Conservation (phyloP, 2,329 filamentous ascomycete species). For the Colletotrichum spaethianum region DNA sequence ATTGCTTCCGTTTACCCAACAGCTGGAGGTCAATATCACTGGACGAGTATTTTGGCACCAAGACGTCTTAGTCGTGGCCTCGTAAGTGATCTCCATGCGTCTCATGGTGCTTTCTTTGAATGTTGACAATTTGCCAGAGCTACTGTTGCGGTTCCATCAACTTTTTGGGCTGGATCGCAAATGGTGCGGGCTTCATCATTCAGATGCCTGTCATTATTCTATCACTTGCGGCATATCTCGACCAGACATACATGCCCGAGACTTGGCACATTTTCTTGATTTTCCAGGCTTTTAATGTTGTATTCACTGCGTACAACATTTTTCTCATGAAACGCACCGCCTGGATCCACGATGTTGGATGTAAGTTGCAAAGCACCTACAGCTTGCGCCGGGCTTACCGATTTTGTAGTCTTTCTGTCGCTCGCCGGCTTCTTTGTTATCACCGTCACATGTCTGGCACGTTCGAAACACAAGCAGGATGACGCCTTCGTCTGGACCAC, state of each 20-base stretch:
- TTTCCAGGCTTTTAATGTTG: constrained; percentile 19
- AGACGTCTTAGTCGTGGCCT: constrained; percentile 28
- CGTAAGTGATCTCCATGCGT: background rate
- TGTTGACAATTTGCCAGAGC: background rate
- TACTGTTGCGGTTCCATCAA: constrained; percentile 34
- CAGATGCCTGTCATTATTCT: constrained; percentile 33
- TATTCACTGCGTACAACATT: constrained; percentile 25
- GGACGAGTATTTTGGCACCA: constrained; percentile 50
- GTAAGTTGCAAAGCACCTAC: background rate
- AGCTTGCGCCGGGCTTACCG: no score
- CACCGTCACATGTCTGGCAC: constrained; percentile 48
- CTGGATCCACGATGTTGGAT: constrained; percentile 30
- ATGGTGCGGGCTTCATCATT: constrained; percentile 35
- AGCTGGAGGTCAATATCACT: constrained; percentile 57
- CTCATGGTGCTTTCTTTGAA: background rate
- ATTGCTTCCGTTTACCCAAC: constrained; percentile 54
- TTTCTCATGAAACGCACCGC: constrained; percentile 29
- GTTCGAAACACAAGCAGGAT: constrained; percentile 22
- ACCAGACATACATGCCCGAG: constrained; percentile 16
- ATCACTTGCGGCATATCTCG: constrained; percentile 23
- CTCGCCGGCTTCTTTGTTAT: constrained; percentile 48
- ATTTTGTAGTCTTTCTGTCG: constrained; percentile 16
- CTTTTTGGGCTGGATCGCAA: constrained; percentile 32
- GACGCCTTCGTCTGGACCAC: constrained; percentile 48
- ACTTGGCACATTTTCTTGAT: constrained; percentile 33